A percentile compares a stretch with the other conserved stretches of the same genome.
Evolutionary conservation across 2,329 filamentous ascomycete species (phyloP).

Genomic region (Pseudogymnoascus sp.): DNA sequence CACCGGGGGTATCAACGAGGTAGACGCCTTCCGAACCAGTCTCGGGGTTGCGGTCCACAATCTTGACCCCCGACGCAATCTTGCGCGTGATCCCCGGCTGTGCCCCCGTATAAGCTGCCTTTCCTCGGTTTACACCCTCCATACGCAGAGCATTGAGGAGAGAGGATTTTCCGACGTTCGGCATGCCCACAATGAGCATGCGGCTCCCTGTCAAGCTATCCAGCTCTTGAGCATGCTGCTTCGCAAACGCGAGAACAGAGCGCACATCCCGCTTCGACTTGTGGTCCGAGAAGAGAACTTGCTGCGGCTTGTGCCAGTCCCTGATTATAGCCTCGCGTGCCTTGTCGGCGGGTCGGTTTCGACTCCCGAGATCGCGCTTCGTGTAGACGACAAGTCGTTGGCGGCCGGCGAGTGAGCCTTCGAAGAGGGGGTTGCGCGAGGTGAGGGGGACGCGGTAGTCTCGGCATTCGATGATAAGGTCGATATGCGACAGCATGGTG

Average conservation of each 20-base stretch:
- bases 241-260: conserved; percentile 38
- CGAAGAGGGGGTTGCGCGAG: conserved; percentile 83
- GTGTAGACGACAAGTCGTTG: conserved; percentile 83
- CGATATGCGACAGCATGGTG: conserved; percentile 67
- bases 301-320: conserved; percentile 44
- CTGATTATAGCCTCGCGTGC: conserved; percentile 42
- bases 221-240: conserved; percentile 38
- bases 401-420: conserved; percentile 63
- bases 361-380: conserved; percentile 66
- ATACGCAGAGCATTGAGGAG: conserved; percentile 80
- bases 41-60: conserved; percentile 48
- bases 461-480: conserved; percentile 87
- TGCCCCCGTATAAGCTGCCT: conserved; percentile 73
- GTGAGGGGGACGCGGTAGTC: conserved; percentile 87
- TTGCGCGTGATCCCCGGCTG: conserved; percentile 88
- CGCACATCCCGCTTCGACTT: conserved; percentile 37
- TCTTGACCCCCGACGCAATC: conserved; percentile 73
- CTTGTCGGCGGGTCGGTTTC: conserved; percentile 32
- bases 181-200: conserved; percentile 89
- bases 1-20: conserved; percentile 84
- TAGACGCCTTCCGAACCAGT: conserved; percentile 50
- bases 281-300: conserved; percentile 45
- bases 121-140: conserved; percentile 54
- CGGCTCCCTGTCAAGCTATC: conserved; percentile 71
- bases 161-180: conserved; percentile 92